phyloP scores from a whole-genome alignment of 1,284 basidiomycete species.

The Tylopilus orsonianus region DNA sequence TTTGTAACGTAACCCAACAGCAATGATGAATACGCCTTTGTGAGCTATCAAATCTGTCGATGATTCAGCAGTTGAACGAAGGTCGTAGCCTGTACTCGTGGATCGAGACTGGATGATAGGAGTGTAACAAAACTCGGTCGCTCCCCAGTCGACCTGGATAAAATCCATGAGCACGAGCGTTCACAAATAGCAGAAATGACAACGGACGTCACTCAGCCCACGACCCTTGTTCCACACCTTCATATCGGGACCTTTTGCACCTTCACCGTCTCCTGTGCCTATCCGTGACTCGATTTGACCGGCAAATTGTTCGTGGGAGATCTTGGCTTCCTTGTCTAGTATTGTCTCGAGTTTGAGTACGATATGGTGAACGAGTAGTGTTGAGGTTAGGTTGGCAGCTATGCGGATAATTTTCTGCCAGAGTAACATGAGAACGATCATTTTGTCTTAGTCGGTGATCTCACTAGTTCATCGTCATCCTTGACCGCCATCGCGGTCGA shows the following conservation, averaged over 20 bases:
- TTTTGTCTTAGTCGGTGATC: slow-evolving; percentile 31
- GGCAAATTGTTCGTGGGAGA: slow-evolving; percentile 85
- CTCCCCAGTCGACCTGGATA: slow-evolving; percentile 77
- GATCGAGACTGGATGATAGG: slow-evolving; percentile 96
- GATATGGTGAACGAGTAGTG: slow-evolving; percentile 84
- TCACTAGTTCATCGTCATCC: slow-evolving; percentile 87
- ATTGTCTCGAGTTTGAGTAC: slow-evolving; percentile 88
- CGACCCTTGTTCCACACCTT: slow-evolving; percentile 85
- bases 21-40: slow-evolving; percentile 87
- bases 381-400: slow-evolving; percentile 82
- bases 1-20: slow-evolving; percentile 90
- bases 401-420: slow-evolving; percentile 72
- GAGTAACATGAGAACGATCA: slow-evolving; percentile 11
- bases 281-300: slow-evolving; percentile 84
- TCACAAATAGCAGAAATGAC: background rate
- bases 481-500: slow-evolving; percentile 84
- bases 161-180: slow-evolving; percentile 6
- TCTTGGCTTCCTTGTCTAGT: slow-evolving; percentile 88
- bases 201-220: slow-evolving; percentile 59
- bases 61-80: slow-evolving; percentile 85
- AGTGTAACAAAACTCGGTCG: slow-evolving; percentile 91
- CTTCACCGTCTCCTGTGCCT: slow-evolving; percentile 77
- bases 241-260: slow-evolving; percentile 81
- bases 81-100: slow-evolving; percentile 79
- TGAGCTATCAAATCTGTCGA: slow-evolving; percentile 82